These are phyloP conservation scores for Mycena indigotica DNA, from an alignment of 768 basidiomycete genomes.

Conservation along the genomic window DNA sequence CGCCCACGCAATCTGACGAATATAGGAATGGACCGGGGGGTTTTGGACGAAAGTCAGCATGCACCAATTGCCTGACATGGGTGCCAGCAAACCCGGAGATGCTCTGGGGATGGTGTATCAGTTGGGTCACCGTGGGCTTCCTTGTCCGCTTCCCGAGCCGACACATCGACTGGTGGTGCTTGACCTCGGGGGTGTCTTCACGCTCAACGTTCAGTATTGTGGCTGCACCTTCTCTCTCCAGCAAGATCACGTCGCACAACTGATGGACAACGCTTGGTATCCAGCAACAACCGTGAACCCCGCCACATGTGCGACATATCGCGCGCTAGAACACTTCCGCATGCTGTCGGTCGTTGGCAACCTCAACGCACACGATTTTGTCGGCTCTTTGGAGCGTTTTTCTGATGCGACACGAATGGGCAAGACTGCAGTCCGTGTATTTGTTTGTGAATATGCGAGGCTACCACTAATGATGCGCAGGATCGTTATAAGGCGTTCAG, in stretches of 20 bases:
- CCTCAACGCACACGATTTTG: constrained; percentile 9
- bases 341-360: constrained; percentile 5
- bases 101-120: background rate
- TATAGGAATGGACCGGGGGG: background rate
- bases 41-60: background rate
- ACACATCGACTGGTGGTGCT: background rate
- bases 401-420: background rate
- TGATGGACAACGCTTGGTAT: constrained; percentile 15
- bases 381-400: constrained; percentile 4
- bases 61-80: background rate
- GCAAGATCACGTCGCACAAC: background rate
- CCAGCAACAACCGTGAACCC: constrained; percentile 13
- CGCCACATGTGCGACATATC: constrained; percentile 6
- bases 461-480: constrained; percentile 1
- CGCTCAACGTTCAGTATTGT: background rate
- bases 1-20: background rate
- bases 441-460: too few species aligned
- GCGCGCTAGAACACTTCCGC: constrained; percentile 2
- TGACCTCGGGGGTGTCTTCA: background rate
- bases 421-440: constrained; percentile 1
- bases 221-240: background rate
- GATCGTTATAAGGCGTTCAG: constrained; percentile 16
- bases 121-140: background rate
- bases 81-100: background rate
- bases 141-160: background rate